Evolutionary conservation across 2,329 filamentous ascomycete species (phyloP), one percentile per base, ranked within the genome.

Genomic region (Pseudogymnoascus sp.): DNA sequence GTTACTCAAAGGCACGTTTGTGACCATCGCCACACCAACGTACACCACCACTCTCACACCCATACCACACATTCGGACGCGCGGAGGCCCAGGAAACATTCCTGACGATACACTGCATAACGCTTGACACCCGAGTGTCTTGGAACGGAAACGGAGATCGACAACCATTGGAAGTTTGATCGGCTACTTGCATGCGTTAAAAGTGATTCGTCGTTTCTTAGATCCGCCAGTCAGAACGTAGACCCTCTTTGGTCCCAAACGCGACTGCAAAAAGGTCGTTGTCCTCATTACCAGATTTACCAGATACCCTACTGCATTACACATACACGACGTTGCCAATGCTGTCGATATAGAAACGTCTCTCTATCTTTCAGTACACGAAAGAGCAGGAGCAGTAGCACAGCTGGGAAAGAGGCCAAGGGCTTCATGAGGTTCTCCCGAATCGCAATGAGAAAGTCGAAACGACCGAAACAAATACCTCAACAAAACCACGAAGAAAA

Each of bases 361-460:
- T 44, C 40, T 47, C 42, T 18, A 47, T 47, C 42, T 25, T 47
- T 47, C 21, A 47, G 42, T 47, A 47, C 42, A 23, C 42, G 42
- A 47, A 47, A 47, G 42, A 25, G 6, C 42, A 47, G 21, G 42
- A 47, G 42, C 10, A 47, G 42, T 47, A 47, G 42, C 42, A 25
- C 12, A 47, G 18, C 12, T 25, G 21, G 42, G 21, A 47, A 47
- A 47, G 42, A 47, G 42, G 42, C 42, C 42, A 47, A 25, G 42
- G 12, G 42, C 42, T 47, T 47, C 42, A 74, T 74, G 72, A 71
- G 69, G 69, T 71, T 72, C 67, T 67, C 72, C 60, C 68, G 69
- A 67, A 72, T 61, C 70, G 71, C 72, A 61, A 74, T 73, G 72
- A 67, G 71, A 71, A 73, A 67, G 67, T 67, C 70, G 64, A 73